A percentile compares a stretch with the other conserved stretches of the same genome.
Conservation (phyloP, 176 grass and related monocot genomes). For the Hordeum marinum region DNA sequence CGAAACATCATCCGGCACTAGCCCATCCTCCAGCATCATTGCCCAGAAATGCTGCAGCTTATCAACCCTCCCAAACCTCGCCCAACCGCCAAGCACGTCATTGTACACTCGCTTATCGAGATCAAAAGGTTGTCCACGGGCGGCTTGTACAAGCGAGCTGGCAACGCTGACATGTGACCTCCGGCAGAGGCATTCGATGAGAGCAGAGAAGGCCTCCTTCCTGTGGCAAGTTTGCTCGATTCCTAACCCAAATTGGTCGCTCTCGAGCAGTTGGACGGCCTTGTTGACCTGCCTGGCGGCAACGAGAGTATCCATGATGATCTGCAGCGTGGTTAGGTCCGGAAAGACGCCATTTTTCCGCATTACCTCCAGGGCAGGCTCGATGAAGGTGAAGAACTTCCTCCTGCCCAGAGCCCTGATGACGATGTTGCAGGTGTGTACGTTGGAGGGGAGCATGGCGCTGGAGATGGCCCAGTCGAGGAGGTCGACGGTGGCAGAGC, state of each 20-base stretch:
- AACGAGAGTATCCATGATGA: constrained; percentile 66
- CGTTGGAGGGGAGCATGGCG: constrained; percentile 17
- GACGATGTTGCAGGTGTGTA: constrained; percentile 55
- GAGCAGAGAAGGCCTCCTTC: constrained; percentile 46
- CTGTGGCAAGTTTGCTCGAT: constrained; percentile 33
- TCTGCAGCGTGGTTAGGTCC: constrained; percentile 50
- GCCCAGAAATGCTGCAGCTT: constrained; percentile 51
- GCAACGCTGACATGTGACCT: constrained; percentile 68
- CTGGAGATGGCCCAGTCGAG: constrained; percentile 63
- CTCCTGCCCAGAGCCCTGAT: constrained; percentile 70
- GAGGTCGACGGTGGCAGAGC: constrained; percentile 47
- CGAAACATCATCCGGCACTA: constrained; percentile 53
- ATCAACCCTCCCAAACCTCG: constrained; percentile 63
- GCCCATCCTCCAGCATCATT: constrained; percentile 65
- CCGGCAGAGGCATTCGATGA: constrained; percentile 53
- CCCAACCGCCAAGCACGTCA: constrained; percentile 71
- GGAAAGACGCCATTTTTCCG: constrained; percentile 25
- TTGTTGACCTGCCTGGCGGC: constrained; percentile 54
- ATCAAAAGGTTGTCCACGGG: constrained; percentile 24
- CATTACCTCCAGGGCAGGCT: constrained; percentile 50
- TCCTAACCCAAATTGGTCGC: constrained; percentile 37
- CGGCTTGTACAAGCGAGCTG: constrained; percentile 36
- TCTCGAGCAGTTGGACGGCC: constrained; percentile 51
- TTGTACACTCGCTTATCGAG: constrained; percentile 55
- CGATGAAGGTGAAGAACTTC: constrained; percentile 57